Evolutionary conservation across 768 basidiomycete genomes (phyloP).

Genomic region (Mrakia gelida): DNA sequence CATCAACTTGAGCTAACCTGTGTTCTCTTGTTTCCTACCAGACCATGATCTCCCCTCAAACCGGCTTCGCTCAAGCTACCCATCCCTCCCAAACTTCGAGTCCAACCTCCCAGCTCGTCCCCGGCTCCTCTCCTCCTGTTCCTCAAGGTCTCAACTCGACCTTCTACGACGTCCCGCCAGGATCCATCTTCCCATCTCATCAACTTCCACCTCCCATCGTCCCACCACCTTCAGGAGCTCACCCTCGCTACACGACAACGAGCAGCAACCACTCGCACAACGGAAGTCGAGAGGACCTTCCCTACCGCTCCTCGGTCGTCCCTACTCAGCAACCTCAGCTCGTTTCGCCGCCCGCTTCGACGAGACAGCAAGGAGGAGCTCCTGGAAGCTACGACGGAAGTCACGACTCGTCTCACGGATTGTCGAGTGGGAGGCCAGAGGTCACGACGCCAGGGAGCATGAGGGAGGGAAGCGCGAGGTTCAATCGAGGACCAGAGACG

Average conservation of each 20-base stretch:
- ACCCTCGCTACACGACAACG: background rate
- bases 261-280: background rate
- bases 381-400: slow-evolving; percentile 4
- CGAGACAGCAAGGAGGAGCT: background rate
- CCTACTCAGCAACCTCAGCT: background rate
- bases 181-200: background rate
- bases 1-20: background rate
- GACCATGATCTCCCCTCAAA: background rate
- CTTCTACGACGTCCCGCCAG: background rate
- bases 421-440: background rate
- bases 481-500: background rate
- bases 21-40: background rate
- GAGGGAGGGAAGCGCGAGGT: background rate
- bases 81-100: background rate
- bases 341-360: background rate
- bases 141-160: background rate
- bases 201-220: background rate
- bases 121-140: background rate
- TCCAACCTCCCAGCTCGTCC: background rate
- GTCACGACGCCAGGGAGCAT: slow-evolving; percentile 2
- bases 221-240: background rate
- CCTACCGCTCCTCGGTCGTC: background rate
- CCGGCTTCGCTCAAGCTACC: background rate
- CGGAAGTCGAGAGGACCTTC: background rate
- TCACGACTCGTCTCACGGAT: background rate